Percentiles rank a stretch among this genome's conserved stretches.
These are phyloP conservation scores for Septoria linicola DNA, from an alignment of 2,329 filamentous ascomycete genomes.

Conservation along the genomic window DNA sequence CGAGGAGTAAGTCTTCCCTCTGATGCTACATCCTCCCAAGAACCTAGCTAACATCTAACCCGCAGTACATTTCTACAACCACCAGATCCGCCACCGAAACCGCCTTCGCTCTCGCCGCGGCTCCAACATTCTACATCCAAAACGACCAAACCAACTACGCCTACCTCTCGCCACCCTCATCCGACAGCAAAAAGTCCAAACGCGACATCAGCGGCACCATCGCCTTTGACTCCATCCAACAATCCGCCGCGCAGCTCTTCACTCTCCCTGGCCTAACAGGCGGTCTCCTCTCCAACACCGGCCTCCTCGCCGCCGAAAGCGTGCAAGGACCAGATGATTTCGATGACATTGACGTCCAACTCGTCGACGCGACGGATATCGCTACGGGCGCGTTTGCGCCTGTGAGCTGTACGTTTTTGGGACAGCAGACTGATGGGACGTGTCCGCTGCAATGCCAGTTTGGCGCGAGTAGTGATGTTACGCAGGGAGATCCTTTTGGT, in stretches of 20 bases:
- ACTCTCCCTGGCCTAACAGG: conserved; percentile 2
- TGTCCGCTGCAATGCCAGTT: conserved; percentile 3
- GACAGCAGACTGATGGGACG: not conserved
- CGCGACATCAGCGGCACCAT: conserved; percentile 1
- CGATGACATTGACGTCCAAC: conserved; percentile 1
- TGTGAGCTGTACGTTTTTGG: not conserved
- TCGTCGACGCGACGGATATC: not conserved
- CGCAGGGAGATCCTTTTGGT: conserved; percentile 1
- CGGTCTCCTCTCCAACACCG: not conserved
- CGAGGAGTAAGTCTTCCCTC: not conserved
- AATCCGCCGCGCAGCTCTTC: conserved; percentile 6
- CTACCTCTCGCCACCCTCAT: not conserved
- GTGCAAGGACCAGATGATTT: not conserved
- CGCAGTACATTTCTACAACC: not conserved
- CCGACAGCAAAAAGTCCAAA: not conserved
- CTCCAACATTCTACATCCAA: conserved; percentile 10
- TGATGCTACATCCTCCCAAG: not conserved
- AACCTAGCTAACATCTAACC: not conserved
- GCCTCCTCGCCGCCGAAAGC: not conserved
- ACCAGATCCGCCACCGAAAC: not conserved
- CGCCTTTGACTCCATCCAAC: conserved; percentile 1
- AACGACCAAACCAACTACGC: conserved; percentile 9
- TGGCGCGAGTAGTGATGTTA: not conserved
- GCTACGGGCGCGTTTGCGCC: not conserved
- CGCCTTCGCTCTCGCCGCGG: conserved; percentile 1